Base-by-base conservation (phyloP, 495 filamentous ascomycete genomes). In the Aspergillus funiculosus region DNA sequence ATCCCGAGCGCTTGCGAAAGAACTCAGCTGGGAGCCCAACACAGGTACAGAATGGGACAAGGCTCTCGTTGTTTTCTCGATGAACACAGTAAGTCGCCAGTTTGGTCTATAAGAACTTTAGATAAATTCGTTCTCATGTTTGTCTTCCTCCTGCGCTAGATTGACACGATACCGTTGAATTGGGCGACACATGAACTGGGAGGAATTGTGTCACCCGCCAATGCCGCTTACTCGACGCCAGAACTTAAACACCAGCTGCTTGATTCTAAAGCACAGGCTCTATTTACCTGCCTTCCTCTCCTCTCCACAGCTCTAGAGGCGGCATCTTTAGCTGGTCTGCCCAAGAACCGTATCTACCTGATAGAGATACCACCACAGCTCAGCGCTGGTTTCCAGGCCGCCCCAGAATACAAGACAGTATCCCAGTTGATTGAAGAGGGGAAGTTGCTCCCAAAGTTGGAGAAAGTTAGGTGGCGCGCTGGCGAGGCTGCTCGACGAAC, bases 11-110 rank as follows among this genome's bases (percentile, higher is more conserved):
- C 62, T 95, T 4, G 69, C 79, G 6, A 84, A 87, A 56, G 80
- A 86, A 50, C 66, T 92, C 52, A 81, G 78, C 37, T 94, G 86
- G 84, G 52, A 72, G 20, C 77, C 84, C 6, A 90, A 91, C 51
- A 53, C 76, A 46, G 87, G 87, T 15, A 78, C 77, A 0, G 85
- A 89, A 57, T 94, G 85, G 83, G 89, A 95, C 54, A 95, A 92
- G 66, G 81, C 89, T 17, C 54, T 89, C 36, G 82, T 75, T 8
- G 65, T 90, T 8, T 94, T 87, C 63, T 82, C 80, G 26, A 52
- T 90, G 42, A 95, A 95, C 53, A 87, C 87, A 18, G 88, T 90
- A 69, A 34, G 77, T 58, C 15, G 9, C 13, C 1, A 14, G 2
- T 8, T 9, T n/a, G 10, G 7, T 9, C 27, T 17, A 3, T 8